Percentiles rank a stretch among this genome's conserved stretches.
Evolutionary conservation across 192 early-diverging fungal genomes (phyloP).

Genomic region (Entomortierella beljakovae): DNA sequence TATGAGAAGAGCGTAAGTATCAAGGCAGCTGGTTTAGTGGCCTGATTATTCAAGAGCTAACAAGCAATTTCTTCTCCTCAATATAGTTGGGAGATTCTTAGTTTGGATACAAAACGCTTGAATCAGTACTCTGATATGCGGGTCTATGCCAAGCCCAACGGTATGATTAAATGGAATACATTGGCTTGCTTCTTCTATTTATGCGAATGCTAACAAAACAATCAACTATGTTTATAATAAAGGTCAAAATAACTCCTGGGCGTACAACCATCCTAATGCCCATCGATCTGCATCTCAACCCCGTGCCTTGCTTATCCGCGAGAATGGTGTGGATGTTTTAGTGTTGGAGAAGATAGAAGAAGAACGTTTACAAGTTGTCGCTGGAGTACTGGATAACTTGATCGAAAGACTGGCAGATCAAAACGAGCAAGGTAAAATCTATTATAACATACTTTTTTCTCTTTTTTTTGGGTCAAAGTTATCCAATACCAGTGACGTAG

Average conservation of each 20-base stretch:
- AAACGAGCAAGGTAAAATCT: conserved; percentile 63
- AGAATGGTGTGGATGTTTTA: conserved; percentile 67
- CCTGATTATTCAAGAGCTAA: too few species aligned
- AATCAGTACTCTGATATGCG: conserved; percentile 42
- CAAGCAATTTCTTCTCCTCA: too few species aligned
- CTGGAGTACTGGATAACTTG: conserved; percentile 73
- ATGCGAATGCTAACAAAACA: background rate
- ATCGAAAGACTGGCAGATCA: conserved; percentile 72
- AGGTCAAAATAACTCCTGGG: conserved; percentile 33
- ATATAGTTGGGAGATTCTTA: conserved; percentile 49
- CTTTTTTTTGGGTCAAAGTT: too few species aligned
- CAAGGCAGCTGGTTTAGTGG: too few species aligned
- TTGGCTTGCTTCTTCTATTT: background rate
- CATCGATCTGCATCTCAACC: conserved; percentile 26
- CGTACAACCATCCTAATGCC: conserved; percentile 37
- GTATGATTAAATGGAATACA: conserved; percentile 9
- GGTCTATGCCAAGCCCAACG: conserved; percentile 27
- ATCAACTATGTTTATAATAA: conserved; percentile 4
- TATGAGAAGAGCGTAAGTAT: conserved; percentile 42
- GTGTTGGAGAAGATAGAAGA: conserved; percentile 65
- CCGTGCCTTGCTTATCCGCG: conserved; percentile 59
- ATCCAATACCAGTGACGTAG: background rate
- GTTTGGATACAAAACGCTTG: conserved; percentile 40
- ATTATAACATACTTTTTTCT: too few species aligned
- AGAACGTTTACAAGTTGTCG: conserved; percentile 66